phyloP scores from a whole-genome alignment of 768 basidiomycete species.

The Hericium coralloides region DNA sequence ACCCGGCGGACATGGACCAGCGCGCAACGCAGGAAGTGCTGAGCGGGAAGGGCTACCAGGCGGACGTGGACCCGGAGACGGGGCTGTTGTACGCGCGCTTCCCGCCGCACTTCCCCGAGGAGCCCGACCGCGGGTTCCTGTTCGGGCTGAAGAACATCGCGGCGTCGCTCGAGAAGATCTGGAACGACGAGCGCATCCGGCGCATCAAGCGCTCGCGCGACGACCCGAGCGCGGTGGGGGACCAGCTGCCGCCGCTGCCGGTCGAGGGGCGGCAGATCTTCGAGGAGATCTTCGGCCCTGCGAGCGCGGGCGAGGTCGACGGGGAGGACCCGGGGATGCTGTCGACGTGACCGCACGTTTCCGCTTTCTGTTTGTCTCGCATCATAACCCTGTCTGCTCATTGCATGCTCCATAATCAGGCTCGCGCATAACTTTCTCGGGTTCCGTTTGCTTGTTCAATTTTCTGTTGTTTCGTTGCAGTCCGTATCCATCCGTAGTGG shows the following conservation, averaged over 20 bases:
- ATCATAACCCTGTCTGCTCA: not conserved
- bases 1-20: slow-evolving; percentile 38
- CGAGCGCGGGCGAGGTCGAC: slow-evolving; percentile 25
- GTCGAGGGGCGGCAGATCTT: slow-evolving; percentile 76
- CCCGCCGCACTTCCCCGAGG: slow-evolving; percentile 82
- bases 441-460: not conserved
- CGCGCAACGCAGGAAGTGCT: slow-evolving; percentile 35
- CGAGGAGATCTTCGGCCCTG: slow-evolving; percentile 52
- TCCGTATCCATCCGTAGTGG: too few species aligned
- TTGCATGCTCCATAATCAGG: not conserved
- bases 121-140: slow-evolving; percentile 91
- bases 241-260: slow-evolving; percentile 54
- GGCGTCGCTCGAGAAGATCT: slow-evolving; percentile 70
- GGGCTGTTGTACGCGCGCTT: slow-evolving; percentile 88
- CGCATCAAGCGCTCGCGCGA: slow-evolving; percentile 49
- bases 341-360: slow-evolving; percentile 42
- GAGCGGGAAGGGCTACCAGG: slow-evolving; percentile 66
- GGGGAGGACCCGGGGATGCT: slow-evolving; percentile 73
- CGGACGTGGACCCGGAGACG: slow-evolving; percentile 73
- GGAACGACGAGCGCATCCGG: slow-evolving; percentile 75
- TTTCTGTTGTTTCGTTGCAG: not conserved
- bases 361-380: not conserved
- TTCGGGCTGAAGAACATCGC: slow-evolving; percentile 82
- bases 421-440: not conserved
- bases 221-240: slow-evolving; percentile 34